Conservation (phyloP, 179 eudicot species). For the Heliamphora pulchella region DNA sequence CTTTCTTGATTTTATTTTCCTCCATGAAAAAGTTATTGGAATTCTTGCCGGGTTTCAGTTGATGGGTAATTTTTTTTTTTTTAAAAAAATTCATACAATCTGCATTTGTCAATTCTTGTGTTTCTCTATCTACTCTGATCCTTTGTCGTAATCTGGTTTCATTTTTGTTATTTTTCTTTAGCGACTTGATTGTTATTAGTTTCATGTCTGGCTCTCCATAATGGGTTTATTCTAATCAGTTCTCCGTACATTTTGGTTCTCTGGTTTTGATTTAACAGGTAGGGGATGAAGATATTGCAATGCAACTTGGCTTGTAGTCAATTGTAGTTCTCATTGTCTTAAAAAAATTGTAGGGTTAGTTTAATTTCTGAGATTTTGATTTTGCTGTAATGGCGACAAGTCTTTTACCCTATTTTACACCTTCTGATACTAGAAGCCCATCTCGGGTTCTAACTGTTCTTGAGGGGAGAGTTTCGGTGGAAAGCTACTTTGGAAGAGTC, state of each 20-base stretch:
- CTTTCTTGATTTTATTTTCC: neutral
- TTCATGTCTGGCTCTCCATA: neutral
- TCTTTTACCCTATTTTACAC: conserved; percentile 26
- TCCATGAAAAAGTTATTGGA: neutral
- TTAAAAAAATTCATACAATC: neutral
- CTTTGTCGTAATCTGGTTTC: neutral
- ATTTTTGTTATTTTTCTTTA: neutral
- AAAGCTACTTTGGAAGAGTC: conserved; percentile 24
- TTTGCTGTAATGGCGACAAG: conserved; percentile 26
- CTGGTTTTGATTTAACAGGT: conserved; percentile 15
- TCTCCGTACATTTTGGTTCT: neutral
- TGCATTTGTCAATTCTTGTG: neutral
- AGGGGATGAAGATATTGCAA: neutral
- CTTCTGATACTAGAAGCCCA: conserved; percentile 38
- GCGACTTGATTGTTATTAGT: neutral
- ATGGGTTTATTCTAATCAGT: neutral
- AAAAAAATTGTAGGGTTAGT: neutral
- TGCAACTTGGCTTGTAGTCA: neutral
- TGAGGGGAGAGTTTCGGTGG: conserved; percentile 33
- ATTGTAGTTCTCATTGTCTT: conserved; percentile 3
- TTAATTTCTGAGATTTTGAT: neutral
- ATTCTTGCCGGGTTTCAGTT: conserved; percentile 6
- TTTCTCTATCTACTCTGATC: neutral
- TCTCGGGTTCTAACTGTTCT: conserved; percentile 42
- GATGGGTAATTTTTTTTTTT: conserved; percentile 5